These are phyloP conservation scores for Chaetoceros muelleri DNA, from an alignment of 108 stramenopile genomes.

Conservation along the genomic window DNA sequence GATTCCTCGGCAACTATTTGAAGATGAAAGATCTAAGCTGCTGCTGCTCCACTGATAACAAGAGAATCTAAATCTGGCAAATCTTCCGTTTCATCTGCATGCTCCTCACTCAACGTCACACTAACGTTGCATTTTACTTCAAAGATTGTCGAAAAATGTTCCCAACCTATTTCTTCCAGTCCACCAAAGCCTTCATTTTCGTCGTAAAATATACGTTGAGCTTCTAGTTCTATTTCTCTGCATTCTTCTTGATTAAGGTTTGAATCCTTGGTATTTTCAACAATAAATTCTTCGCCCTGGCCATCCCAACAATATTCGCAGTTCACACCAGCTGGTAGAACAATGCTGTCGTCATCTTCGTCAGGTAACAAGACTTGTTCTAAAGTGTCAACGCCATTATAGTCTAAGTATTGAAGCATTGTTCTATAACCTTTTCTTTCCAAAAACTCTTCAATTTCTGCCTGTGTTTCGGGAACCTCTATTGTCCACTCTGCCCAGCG, in stretches of 20 bases:
- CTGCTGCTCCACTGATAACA: too few species aligned
- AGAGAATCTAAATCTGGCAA: too few species aligned
- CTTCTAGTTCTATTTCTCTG: not conserved
- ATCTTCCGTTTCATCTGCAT: not conserved
- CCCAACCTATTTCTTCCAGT: not conserved
- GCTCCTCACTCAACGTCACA: not conserved
- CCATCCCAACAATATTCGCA: not conserved
- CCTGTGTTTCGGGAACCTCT: not conserved
- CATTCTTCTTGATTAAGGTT: not conserved
- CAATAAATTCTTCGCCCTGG: not conserved
- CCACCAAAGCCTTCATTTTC: not conserved
- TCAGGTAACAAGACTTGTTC: not conserved
- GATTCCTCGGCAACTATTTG: too few species aligned
- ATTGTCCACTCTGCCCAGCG: not conserved
- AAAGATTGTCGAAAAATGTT: not conserved
- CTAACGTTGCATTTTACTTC: not conserved
- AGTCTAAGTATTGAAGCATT: not conserved
- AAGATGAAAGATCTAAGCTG: too few species aligned
- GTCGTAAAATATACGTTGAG: not conserved
- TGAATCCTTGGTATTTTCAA: not conserved
- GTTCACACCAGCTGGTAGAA: not conserved
- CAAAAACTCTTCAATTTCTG: not conserved
- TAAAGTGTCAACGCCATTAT: not conserved
- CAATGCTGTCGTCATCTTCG: not conserved
- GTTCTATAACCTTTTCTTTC: not conserved